phyloP scores from a whole-genome alignment of 306 rosid species.

The Erythrophleum fordii region DNA sequence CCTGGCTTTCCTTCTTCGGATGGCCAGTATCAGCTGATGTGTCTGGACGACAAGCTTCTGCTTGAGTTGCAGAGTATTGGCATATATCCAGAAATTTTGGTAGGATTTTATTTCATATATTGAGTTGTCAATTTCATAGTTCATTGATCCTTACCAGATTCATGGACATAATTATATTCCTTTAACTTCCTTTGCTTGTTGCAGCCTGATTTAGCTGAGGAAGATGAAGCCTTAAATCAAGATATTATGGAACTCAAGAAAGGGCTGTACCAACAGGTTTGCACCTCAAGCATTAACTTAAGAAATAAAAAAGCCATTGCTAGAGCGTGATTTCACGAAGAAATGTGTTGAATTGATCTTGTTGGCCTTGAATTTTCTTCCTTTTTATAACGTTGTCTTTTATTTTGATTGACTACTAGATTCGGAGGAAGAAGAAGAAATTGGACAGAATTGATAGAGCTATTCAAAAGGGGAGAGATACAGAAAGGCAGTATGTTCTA shows the following conservation, averaged over 20 bases:
- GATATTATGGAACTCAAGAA: constrained; percentile 72
- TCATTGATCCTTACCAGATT: constrained; percentile 31
- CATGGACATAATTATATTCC: constrained; percentile 24
- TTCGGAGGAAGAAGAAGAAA: constrained; percentile 63
- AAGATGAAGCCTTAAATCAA: constrained; percentile 73
- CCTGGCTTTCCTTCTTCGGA: constrained; percentile 61
- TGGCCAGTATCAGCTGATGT: constrained; percentile 77
- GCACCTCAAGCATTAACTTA: constrained; percentile 1
- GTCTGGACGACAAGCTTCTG: constrained; percentile 71
- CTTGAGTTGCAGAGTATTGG: constrained; percentile 92
- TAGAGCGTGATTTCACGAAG: not conserved
- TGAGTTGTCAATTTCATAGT: constrained; percentile 35
- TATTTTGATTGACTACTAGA: constrained; percentile 55
- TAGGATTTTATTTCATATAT: constrained; percentile 44
- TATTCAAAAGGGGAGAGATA: constrained; percentile 62
- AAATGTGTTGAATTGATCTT: constrained; percentile 8
- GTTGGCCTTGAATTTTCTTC: constrained; percentile 30
- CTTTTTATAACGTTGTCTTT: constrained; percentile 34
- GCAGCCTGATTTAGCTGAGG: constrained; percentile 85
- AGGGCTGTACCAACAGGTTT: constrained; percentile 72
- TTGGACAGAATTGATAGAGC: constrained; percentile 67
- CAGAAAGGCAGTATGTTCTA: constrained; percentile 61
- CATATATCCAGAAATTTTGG: constrained; percentile 79
- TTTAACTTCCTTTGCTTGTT: constrained; percentile 45
- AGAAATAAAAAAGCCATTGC: constrained; percentile 12